Base-by-base conservation (phyloP, 176 grass and related monocot genomes). In the Themeda triandra region DNA sequence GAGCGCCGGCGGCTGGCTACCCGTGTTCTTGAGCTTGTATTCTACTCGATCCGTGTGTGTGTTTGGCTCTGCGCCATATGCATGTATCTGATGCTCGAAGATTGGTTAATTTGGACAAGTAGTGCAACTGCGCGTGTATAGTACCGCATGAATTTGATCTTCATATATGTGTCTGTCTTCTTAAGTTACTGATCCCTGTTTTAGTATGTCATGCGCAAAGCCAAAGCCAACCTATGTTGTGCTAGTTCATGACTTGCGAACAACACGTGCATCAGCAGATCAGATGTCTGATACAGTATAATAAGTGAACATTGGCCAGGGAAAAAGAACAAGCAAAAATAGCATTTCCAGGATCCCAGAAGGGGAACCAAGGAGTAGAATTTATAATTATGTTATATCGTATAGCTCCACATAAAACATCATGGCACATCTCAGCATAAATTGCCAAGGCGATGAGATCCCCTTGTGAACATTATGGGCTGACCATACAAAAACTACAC, bases 101-200 rank as follows among this genome's bases (percentile, higher is more conserved):
- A 54, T 77, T 72, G 19, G 53, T 85, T 76, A 76, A 81, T 90
- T 77, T 73, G 73, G 36, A 79, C 11, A 30, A 60, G 66, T 86
- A 86, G 88, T 74, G 88, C 35, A 49, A 79, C 8, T 53, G 19
- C 80, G 68, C 68, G 79, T 90, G 84, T 86, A 79, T 83, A 86
- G 60, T 83, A 6, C 67, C 74, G 29, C 54, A 42, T 60, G 24
- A 49, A 83, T 69, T 75, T 59, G 48, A 32, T 75, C 74, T 72
- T 72, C 41, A 23, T 78, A 28, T 69, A 25, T 69, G 70, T 23
- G 45, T 25, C 48, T 8, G 18, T 59, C 62, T 28, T 37, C 63
- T 54, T 63, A 41, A 54, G 32, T 27, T 66, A 42, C 25, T 74
- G 63, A 14, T 21, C 35, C 32, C 54, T 78, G 44, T 64, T 59